A percentile compares a stretch with the other conserved stretches of the same genome.
Conservation (phyloP, 208 protist species). For the Polymyxa betae region DNA sequence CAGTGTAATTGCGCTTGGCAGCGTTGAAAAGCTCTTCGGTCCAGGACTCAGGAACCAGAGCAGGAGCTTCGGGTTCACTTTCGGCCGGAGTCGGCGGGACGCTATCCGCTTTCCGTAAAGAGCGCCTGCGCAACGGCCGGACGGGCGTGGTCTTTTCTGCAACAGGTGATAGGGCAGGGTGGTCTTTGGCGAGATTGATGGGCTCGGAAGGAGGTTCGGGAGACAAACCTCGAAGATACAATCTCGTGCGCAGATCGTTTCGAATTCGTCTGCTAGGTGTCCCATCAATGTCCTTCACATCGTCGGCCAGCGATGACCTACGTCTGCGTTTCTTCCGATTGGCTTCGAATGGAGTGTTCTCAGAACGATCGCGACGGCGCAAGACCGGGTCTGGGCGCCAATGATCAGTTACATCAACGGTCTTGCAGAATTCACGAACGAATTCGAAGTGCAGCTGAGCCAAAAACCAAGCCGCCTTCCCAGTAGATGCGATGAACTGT, state of each 20-base stretch:
- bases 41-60: background rate
- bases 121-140: background rate
- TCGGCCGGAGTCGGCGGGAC: background rate
- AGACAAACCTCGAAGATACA: background rate
- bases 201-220: too few species aligned
- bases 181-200: too few species aligned
- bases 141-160: background rate
- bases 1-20: background rate
- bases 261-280: background rate
- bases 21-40: background rate
- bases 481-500: background rate
- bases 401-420: background rate
- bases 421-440: background rate
- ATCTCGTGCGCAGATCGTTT: background rate
- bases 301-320: background rate
- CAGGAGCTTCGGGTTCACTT: background rate
- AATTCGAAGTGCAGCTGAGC: background rate
- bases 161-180: too few species aligned
- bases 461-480: conserved; percentile 19
- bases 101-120: background rate
- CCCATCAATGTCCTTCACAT: background rate
- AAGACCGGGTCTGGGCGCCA: background rate
- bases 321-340: background rate
- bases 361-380: background rate
- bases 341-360: background rate